phyloP scores from a whole-genome alignment of 163 green algal species.

The Dunaliella salina region DNA sequence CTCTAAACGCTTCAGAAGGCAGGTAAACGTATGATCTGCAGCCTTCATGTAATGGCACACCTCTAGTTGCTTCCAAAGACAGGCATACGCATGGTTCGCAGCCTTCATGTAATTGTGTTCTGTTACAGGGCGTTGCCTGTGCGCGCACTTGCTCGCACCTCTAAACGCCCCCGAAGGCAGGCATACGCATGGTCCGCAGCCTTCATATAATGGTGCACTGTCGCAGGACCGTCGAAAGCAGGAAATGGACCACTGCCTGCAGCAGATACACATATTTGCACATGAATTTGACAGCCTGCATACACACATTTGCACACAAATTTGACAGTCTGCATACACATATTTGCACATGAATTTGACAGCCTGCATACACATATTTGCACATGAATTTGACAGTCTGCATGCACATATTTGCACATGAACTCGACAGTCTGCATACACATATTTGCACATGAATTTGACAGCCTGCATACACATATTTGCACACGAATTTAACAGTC shows the following conservation, averaged over 20 bases:
- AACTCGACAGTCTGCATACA: not conserved
- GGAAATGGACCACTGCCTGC: constrained; percentile 43
- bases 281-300: too few relatives aligned
- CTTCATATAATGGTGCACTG: constrained; percentile 30
- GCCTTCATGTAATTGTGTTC: too few relatives aligned
- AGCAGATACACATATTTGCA: not conserved
- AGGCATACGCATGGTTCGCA: not conserved
- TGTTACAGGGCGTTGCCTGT: too few relatives aligned
- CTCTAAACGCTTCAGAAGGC: constrained; percentile 11
- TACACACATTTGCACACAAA: too few relatives aligned
- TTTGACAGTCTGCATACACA: too few relatives aligned
- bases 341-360: too few relatives aligned
- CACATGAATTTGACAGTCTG: too few relatives aligned
- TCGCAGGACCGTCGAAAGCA: constrained; percentile 44
- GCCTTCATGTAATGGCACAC: constrained; percentile 33
- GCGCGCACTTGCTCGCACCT: not conserved
- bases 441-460: not conserved
- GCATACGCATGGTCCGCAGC: constrained; percentile 26
- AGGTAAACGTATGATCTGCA: constrained; percentile 20
- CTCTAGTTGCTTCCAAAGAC: too few relatives aligned
- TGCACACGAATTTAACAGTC: constrained; percentile 6
- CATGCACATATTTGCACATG: not conserved
- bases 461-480: not conserved
- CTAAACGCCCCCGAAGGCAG: constrained; percentile 10
- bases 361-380: too few relatives aligned